A percentile compares a stretch with the other conserved stretches of the same genome.
These are phyloP conservation scores for Aphanocladium album DNA, from an alignment of 2,329 filamentous ascomycete species.

Conservation along the genomic window DNA sequence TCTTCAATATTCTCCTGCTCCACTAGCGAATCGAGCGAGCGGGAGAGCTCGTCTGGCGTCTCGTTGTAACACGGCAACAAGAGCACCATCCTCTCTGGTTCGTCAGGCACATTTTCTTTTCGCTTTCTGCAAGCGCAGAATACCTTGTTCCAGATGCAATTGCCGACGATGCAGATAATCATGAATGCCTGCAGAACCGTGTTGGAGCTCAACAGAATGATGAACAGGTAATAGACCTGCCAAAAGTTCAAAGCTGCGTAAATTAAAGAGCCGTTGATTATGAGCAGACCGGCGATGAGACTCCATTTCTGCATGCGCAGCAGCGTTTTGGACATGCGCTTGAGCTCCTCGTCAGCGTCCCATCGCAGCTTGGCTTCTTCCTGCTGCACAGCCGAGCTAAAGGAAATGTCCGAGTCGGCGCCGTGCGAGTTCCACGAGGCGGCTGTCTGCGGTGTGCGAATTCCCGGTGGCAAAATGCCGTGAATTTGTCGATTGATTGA, in stretches of 20 bases:
- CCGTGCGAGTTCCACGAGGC: conserved; percentile 29
- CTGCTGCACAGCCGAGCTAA: conserved; percentile 31
- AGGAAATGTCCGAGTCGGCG: conserved; percentile 30
- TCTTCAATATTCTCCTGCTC: conserved; percentile 37
- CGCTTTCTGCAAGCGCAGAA: conserved; percentile 26
- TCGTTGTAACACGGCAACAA: conserved; percentile 48
- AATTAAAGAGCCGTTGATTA: conserved; percentile 32
- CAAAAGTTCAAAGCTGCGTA: conserved; percentile 33
- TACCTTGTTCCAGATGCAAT: conserved; percentile 26
- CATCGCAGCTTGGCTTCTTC: conserved; percentile 36
- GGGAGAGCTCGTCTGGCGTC: conserved; percentile 36
- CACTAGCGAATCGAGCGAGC: conserved; percentile 42
- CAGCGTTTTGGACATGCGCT: conserved; percentile 32
- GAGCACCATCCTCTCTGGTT: conserved; percentile 39
- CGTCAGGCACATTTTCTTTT: conserved; percentile 30
- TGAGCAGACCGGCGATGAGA: conserved; percentile 30
- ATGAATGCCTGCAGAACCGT: conserved; percentile 39
- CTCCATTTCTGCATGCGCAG: conserved; percentile 36
- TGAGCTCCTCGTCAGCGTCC: conserved; percentile 36
- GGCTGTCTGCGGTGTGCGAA: conserved; percentile 27
- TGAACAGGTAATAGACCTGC: conserved; percentile 39
- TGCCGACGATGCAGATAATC: conserved; percentile 33
- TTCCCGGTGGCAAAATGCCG: conserved; percentile 26
- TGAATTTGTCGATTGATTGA: conserved; percentile 30
- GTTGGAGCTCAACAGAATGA: conserved; percentile 41